Evolutionary conservation across 108 stramenopile species (phyloP).

Genomic region (Cyclostephanos tholiformis): DNA sequence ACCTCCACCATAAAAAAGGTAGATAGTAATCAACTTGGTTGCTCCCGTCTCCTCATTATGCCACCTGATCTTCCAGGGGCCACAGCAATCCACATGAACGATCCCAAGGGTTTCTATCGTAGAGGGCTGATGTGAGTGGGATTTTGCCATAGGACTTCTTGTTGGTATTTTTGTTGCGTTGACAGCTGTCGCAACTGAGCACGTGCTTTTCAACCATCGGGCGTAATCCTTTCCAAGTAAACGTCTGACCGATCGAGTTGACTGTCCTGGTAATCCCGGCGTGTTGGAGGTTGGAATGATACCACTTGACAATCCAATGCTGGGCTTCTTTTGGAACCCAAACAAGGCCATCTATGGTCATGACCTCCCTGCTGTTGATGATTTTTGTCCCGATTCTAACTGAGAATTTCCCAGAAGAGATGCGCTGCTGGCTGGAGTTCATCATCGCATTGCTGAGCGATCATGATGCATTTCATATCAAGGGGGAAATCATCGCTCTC

Average conservation of each 20-base stretch:
- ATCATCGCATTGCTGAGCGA: slow-evolving; percentile 1
- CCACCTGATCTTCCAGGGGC: too few relatives aligned
- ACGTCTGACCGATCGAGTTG: neutral
- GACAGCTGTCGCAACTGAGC: slow-evolving; percentile 13
- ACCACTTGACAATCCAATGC: slow-evolving; percentile 14
- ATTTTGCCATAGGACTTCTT: slow-evolving; percentile 12
- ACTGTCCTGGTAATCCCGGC: slow-evolving; percentile 21
- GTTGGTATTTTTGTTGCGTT: slow-evolving; percentile 12
- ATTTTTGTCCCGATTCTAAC: neutral
- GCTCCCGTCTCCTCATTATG: too few relatives aligned
- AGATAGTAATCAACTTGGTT: too few relatives aligned
- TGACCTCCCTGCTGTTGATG: neutral
- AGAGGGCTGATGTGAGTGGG: slow-evolving; percentile 4
- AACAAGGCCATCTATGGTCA: slow-evolving; percentile 5
- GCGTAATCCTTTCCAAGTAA: slow-evolving; percentile 7
- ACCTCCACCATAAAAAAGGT: too few relatives aligned
- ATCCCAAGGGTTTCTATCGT: slow-evolving; percentile 18
- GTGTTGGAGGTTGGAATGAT: slow-evolving; percentile 23
- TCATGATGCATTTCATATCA: too few relatives aligned
- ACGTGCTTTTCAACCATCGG: slow-evolving; percentile 2
- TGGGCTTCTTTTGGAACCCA: slow-evolving; percentile 8
- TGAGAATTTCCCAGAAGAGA: neutral
- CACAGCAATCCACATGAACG: too few relatives aligned
- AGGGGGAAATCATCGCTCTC: too few relatives aligned
- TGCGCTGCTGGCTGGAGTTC: neutral